Base-by-base conservation (phyloP, 2,329 filamentous ascomycete genomes). In the Fusarium clavum region DNA sequence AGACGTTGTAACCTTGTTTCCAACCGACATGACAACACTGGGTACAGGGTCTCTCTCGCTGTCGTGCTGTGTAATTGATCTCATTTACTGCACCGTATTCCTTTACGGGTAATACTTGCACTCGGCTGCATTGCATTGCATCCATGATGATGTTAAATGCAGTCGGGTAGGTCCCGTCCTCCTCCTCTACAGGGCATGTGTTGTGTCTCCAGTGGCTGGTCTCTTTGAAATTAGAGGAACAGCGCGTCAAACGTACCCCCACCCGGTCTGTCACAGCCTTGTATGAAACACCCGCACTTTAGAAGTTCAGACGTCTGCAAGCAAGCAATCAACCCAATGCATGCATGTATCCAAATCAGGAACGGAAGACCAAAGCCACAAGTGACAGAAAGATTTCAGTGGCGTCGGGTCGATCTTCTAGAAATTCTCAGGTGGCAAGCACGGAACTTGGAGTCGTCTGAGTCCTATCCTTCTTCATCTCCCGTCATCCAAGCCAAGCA, bases 151-250 rank as follows among this genome's bases (percentile, higher is more conserved):
- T 52, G 24, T 27, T 29, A 41, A 41, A 22, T 44, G 22, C 41
- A 52, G 34, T 38, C n/a, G 34, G 34, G 34, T 38, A 38, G 34
- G 34, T n/a, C 16, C 32, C 9, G 25, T 34, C 34, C 34, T 38
- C 34, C 34, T 38, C 32, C 16, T 16, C 34, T 40, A 52, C 61
- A 38, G 45, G 32, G 47, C 38, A 55, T 56, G 45, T 22, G 52
- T 57, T 71, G 64, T 48, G 48, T 32, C 61, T 52, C 24, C 18
- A 25, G n/a, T 41, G 34, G 49, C n/a, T 29, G 45, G 54, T 61
- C 60, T 61, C 55, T 53, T 61, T 61, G 68, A 71, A 59, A 71
- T 71, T 71, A 64, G 68, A 71, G 68, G 68, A 71, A 71, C 58
- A 53, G 46, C 52, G 49, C 68, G 53, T 64, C 47, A 57, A 71